Conservation (phyloP, 208 protist species). For the Acanthamoeba rhysodes region DNA sequence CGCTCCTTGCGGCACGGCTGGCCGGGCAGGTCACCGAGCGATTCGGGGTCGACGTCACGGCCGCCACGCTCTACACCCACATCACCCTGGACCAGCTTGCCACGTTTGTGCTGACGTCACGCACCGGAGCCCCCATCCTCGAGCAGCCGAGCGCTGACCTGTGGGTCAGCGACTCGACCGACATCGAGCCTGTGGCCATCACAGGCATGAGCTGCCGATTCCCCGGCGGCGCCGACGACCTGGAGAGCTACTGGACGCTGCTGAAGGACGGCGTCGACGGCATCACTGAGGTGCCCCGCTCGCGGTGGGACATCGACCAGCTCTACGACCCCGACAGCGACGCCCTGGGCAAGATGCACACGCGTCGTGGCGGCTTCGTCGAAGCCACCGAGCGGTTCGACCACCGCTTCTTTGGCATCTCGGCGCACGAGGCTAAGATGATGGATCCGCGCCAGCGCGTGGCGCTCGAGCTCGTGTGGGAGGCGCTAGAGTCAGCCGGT, state of each 20-base stretch:
- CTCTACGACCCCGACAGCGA: slow-evolving; percentile 65
- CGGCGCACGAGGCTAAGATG: slow-evolving; percentile 22
- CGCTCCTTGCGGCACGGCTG: slow-evolving; percentile 13
- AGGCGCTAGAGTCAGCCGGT: slow-evolving; percentile 67
- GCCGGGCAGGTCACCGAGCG: not conserved
- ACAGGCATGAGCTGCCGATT: slow-evolving; percentile 76
- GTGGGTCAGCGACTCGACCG: too few species aligned
- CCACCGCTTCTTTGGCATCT: slow-evolving; percentile 71
- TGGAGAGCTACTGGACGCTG: slow-evolving; percentile 68
- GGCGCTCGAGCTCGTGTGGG: slow-evolving; percentile 40
- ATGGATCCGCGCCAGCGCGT: slow-evolving; percentile 47
- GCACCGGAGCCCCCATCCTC: too few species aligned
- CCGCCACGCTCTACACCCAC: slow-evolving; percentile 60
- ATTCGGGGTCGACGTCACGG: not conserved
- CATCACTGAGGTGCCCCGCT: slow-evolving; percentile 39
- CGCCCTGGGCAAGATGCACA: slow-evolving; percentile 69
- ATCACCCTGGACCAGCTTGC: not conserved
- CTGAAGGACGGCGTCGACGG: slow-evolving; percentile 55
- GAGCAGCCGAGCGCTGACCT: too few species aligned
- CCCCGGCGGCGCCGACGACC: slow-evolving; percentile 75
- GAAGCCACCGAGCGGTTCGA: slow-evolving; percentile 68
- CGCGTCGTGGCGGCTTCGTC: slow-evolving; percentile 37
- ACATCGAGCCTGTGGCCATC: slow-evolving; percentile 61
- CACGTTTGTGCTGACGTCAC: not conserved
- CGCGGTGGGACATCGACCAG: slow-evolving; percentile 41